Evolutionary conservation across 306 rosid species (phyloP).

Genomic region (Ormosia emarginata): DNA sequence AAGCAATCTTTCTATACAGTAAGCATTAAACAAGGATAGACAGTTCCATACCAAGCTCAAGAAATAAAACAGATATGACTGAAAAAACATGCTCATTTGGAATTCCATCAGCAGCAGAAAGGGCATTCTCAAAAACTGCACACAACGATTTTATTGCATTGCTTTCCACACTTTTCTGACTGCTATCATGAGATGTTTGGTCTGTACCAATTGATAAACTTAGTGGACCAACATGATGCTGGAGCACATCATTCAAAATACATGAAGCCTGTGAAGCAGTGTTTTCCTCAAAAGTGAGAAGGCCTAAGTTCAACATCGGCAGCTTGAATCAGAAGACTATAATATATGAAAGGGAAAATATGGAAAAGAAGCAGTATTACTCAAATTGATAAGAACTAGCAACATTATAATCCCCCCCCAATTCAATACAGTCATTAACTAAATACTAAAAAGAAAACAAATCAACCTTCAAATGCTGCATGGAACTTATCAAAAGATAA

Average conservation of each 20-base stretch:
- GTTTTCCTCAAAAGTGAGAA: slow-evolving; percentile 56
- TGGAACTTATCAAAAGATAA: neutral
- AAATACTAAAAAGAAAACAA: neutral
- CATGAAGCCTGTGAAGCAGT: slow-evolving; percentile 64
- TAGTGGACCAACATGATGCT: slow-evolving; percentile 35
- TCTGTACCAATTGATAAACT: slow-evolving; percentile 29
- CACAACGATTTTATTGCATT: slow-evolving; percentile 54
- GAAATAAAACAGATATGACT: slow-evolving; percentile 69
- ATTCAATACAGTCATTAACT: neutral
- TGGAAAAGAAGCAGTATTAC: neutral
- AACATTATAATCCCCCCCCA: neutral
- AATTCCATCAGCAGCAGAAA: slow-evolving; percentile 50
- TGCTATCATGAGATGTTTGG: slow-evolving; percentile 33
- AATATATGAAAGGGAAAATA: neutral
- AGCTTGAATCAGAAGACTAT: slow-evolving; percentile 36
- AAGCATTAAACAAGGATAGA: neutral
- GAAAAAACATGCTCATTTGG: slow-evolving; percentile 64
- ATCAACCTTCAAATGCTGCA: neutral
- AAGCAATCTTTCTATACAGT: neutral
- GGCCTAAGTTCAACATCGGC: slow-evolving; percentile 54
- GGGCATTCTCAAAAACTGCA: slow-evolving; percentile 54
- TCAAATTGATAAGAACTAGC: neutral
- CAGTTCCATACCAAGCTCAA: slow-evolving; percentile 62
- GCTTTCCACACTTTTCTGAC: slow-evolving; percentile 39
- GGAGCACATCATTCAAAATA: slow-evolving; percentile 64